Conservation (phyloP, 2,329 filamentous ascomycete species). For the Parafenestella ontariensis region DNA sequence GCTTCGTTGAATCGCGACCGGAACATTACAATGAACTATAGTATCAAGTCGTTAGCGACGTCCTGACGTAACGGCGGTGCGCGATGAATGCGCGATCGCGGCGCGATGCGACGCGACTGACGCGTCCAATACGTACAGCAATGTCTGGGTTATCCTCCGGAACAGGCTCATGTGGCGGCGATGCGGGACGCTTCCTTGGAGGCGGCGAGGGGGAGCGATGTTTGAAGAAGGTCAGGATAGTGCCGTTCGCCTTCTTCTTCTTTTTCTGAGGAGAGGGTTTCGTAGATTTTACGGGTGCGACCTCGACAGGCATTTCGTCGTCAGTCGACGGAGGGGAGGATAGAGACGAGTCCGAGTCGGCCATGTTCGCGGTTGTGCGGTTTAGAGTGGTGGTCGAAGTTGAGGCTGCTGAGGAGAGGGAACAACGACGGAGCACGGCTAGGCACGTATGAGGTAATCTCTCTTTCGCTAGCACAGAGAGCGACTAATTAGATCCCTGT, state of each 20-base stretch:
- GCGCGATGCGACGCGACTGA: slow-evolving; percentile 48
- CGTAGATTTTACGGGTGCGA: slow-evolving; percentile 28
- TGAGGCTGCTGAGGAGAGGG: slow-evolving; percentile 28
- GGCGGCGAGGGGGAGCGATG: slow-evolving; percentile 53
- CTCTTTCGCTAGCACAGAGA: slow-evolving; percentile 37
- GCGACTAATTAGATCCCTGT: slow-evolving; percentile 24
- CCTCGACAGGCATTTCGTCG: slow-evolving; percentile 57
- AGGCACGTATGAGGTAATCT: slow-evolving; percentile 48
- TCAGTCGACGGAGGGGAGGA: slow-evolving; percentile 67
- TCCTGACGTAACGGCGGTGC: slow-evolving; percentile 34
- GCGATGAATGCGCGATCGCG: slow-evolving; percentile 22
- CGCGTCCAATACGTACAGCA: slow-evolving; percentile 71
- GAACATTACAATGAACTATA: slow-evolving; percentile 97
- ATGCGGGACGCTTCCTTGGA: slow-evolving; percentile 79
- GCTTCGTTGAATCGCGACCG: slow-evolving; percentile 89
- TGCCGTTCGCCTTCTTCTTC: slow-evolving; percentile 46
- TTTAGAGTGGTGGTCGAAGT: slow-evolving; percentile 30
- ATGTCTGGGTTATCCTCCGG: slow-evolving; percentile 91
- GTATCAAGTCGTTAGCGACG: slow-evolving; percentile 38
- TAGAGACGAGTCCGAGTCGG: slow-evolving; percentile 63
- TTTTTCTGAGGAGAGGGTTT: slow-evolving; percentile 38
- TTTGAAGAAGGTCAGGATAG: slow-evolving; percentile 50
- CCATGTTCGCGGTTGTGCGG: slow-evolving; percentile 51
- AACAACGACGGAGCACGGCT: slow-evolving; percentile 36
- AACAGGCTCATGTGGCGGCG: slow-evolving; percentile 88